phyloP scores from a whole-genome alignment of 2,329 filamentous ascomycete genomes.

The Hypomyces perniciosus region DNA sequence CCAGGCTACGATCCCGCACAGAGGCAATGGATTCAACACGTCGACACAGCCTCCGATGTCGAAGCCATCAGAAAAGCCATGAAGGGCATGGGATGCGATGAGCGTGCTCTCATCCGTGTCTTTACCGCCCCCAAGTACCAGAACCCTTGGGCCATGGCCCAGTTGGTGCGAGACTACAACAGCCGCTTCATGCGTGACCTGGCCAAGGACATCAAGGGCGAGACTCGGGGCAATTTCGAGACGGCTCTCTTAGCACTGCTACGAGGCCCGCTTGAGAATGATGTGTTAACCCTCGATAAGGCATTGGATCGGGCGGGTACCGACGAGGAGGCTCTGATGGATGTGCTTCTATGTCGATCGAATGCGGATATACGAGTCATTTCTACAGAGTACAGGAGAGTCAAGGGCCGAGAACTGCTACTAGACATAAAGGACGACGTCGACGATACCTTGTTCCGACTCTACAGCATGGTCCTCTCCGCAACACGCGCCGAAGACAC shows the following conservation, averaged over 20 bases:
- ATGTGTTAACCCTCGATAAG: constrained; percentile 25
- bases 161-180: constrained; percentile 28
- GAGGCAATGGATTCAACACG: constrained; percentile 18
- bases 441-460: constrained; percentile 22
- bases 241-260: constrained; percentile 25
- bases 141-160: constrained; percentile 28
- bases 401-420: constrained; percentile 24
- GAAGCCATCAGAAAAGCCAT: constrained; percentile 29
- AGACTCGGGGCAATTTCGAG: constrained; percentile 27
- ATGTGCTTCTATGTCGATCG: constrained; percentile 29
- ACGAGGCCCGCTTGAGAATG: constrained; percentile 26
- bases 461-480: constrained; percentile 30
- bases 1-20: constrained; percentile 25
- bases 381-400: constrained; percentile 22
- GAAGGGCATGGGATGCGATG: constrained; percentile 31
- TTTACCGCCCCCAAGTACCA: constrained; percentile 26
- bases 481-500: constrained; percentile 24
- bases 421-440: constrained; percentile 28
- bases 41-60: constrained; percentile 25
- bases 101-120: constrained; percentile 24
- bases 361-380: constrained; percentile 32
- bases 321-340: constrained; percentile 29
- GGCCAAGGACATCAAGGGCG: constrained; percentile 28
- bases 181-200: constrained; percentile 28
- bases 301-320: constrained; percentile 26